These are phyloP conservation scores for Solanum dulcamara DNA, from an alignment of 257 asterid species.

Conservation along the genomic window DNA sequence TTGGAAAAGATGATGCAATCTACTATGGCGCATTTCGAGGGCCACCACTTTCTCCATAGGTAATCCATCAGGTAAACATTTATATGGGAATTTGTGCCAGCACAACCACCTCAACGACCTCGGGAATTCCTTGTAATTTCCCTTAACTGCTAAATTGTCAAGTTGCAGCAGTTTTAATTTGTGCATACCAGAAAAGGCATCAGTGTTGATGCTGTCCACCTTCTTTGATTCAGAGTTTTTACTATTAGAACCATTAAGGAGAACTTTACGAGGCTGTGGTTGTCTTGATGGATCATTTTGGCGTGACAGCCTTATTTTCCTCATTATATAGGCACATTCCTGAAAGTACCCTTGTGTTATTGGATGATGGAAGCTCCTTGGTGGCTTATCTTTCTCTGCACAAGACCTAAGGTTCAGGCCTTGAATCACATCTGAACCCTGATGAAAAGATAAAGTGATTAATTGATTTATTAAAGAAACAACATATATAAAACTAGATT, in stretches of 20 bases:
- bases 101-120: constrained; percentile 3
- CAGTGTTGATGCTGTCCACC: neutral
- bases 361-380: neutral
- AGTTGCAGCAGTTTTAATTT: constrained; percentile 1
- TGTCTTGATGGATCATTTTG: neutral
- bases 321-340: neutral
- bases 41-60: neutral
- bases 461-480: neutral
- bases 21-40: neutral
- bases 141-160: neutral
- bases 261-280: neutral
- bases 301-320: neutral
- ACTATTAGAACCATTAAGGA: neutral
- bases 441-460: neutral
- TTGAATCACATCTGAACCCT: neutral
- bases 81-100: neutral
- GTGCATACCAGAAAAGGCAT: neutral
- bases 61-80: neutral
- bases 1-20: neutral
- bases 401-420: neutral
- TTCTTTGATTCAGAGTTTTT: neutral
- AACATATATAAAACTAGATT: neutral
- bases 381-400: neutral
- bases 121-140: neutral
- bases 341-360: neutral